Base-by-base conservation (phyloP, 768 basidiomycete species). In the Lactifluus hygrophoroides region DNA sequence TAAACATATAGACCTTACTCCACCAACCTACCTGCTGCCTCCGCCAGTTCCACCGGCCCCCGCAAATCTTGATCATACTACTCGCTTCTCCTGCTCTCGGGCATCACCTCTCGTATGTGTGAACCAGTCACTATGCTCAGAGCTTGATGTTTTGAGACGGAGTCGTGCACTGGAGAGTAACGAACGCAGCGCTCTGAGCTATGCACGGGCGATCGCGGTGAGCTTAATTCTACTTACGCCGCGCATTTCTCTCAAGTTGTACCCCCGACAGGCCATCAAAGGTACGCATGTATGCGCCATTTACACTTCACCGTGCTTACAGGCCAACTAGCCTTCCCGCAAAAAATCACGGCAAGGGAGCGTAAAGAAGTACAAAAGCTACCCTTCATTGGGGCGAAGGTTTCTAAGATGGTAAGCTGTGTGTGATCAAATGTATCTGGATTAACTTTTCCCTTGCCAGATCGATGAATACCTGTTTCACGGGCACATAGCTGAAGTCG, bases 131-230 rank as follows among this genome's bases (percentile, higher is more conserved):
- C 76, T 92, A 4, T 77, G 77, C 5, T 61, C 69, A n/a, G 80
- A 85, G 63, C 69, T 92, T 13, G 77, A 76, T 28, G 69, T 86
- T 17, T 76, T 92, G 30, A 77, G 78, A 17, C 76, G 73, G 35
- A 73, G 76, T 25, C 76, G 90, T 45, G 74, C 80, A 46, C 71
- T 89, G 1, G 90, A 92, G 66, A 83, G 85, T 13, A 78, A 87
- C 51, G 75, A 77, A 21, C 73, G 80, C 28, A 88, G 85, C 64
- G 81, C 84, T 40, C 70, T 92, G 48, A 83, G 82, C 60, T 93
- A 92, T 63, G 76, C 82, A 34, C 77, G 88, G 48, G 83, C 86
- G 2, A 83, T 90, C 62, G 76, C 83, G n/a, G 85, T 86, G 66
- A 51, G 58, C 9, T 14, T 30, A n/a, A 16, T 9, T 28, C 42